These are phyloP conservation scores for Beta macrorhiza DNA, from an alignment of 179 eudicot species.

Conservation along the genomic window DNA sequence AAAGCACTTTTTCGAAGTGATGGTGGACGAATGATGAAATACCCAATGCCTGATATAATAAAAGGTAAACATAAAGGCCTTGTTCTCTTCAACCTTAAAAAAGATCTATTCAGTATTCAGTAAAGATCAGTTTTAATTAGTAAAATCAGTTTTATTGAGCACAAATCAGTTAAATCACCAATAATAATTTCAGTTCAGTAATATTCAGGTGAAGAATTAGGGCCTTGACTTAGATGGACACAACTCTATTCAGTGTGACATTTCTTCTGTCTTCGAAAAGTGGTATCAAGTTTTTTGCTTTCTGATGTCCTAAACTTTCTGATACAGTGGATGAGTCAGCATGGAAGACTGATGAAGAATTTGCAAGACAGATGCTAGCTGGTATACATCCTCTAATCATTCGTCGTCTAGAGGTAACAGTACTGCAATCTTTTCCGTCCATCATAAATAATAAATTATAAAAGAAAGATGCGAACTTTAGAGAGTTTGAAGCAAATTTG, in stretches of 20 bases:
- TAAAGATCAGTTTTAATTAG: too few species aligned
- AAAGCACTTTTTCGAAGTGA: conserved; percentile 49
- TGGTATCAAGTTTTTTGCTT: neutral
- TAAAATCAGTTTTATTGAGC: too few species aligned
- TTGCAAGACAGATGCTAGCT: conserved; percentile 83
- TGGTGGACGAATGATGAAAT: conserved; percentile 49
- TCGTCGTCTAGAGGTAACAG: conserved; percentile 54
- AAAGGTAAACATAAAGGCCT: conserved; percentile 40
- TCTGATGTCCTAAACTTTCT: neutral
- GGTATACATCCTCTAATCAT: conserved; percentile 68
- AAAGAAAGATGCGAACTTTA: neutral
- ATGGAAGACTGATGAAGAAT: conserved; percentile 95
- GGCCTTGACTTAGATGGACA: neutral
- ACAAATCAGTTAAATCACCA: too few species aligned
- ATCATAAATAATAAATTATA: neutral
- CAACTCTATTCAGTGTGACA: neutral
- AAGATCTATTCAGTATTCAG: too few species aligned
- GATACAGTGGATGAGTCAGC: conserved; percentile 57
- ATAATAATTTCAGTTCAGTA: too few species aligned
- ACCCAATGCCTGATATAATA: conserved; percentile 66
- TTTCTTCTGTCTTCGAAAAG: neutral
- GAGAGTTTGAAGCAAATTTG: neutral
- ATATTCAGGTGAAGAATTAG: neutral
- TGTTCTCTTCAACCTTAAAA: too few species aligned
- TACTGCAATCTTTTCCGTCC: too few species aligned